Percentiles rank a stretch among this genome's conserved stretches.
phyloP scores from a whole-genome alignment of 2,329 filamentous ascomycete genomes.

The Chrysoporthe austroafricana region DNA sequence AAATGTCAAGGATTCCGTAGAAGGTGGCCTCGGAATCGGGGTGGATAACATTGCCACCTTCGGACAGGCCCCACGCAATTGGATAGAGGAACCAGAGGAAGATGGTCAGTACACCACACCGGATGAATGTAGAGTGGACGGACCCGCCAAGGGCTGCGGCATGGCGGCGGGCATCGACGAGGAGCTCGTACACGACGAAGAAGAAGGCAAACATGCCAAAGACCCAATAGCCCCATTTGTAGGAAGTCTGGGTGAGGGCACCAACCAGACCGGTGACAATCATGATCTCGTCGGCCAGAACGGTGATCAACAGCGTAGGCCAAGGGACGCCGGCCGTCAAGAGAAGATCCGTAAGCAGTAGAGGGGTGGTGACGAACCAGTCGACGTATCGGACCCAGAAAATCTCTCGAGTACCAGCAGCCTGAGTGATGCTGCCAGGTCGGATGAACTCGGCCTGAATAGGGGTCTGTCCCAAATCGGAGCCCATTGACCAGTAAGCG shows the following conservation, averaged over 20 bases:
- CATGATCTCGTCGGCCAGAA: constrained; percentile 69
- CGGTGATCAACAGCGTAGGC: constrained; percentile 64
- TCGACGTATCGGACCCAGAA: constrained; percentile 71
- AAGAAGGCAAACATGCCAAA: constrained; percentile 60
- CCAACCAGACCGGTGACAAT: constrained; percentile 69
- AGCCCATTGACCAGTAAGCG: constrained; percentile 70
- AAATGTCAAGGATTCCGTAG: constrained; percentile 68
- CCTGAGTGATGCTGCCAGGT: constrained; percentile 43
- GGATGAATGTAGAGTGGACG: constrained; percentile 56
- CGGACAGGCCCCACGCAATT: constrained; percentile 64
- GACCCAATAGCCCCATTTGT: constrained; percentile 71
- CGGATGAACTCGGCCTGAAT: constrained; percentile 63
- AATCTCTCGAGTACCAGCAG: constrained; percentile 61
- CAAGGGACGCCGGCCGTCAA: constrained; percentile 67
- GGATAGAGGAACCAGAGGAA: constrained; percentile 69
- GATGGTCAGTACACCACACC: constrained; percentile 61
- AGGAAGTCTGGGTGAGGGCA: constrained; percentile 62
- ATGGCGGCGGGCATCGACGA: constrained; percentile 58
- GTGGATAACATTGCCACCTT: constrained; percentile 68
- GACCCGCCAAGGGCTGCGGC: constrained; percentile 57
- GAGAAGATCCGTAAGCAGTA: constrained; percentile 65
- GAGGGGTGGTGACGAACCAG: constrained; percentile 65
- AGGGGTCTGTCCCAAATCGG: constrained; percentile 65
- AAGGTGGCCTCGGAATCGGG: constrained; percentile 70
- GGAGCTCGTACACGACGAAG: constrained; percentile 64